phyloP scores from a whole-genome alignment of 208 protist species.

The Trypanosoma melophagium region DNA sequence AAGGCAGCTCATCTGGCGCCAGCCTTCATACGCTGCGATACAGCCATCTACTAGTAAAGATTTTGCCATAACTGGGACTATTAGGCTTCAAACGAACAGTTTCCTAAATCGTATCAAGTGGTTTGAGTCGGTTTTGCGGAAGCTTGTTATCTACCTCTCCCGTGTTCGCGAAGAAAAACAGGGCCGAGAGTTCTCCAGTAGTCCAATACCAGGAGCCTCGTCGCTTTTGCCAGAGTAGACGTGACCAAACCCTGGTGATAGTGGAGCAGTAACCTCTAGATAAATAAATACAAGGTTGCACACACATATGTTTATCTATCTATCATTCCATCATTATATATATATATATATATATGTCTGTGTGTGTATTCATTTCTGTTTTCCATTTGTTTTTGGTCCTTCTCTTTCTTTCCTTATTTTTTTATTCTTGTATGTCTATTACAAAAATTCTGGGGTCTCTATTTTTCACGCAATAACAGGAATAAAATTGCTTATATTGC shows the following conservation, averaged over 20 bases:
- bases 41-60: neutral
- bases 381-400: neutral
- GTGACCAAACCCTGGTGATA: neutral
- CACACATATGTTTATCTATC: neutral
- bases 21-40: neutral
- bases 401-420: no score
- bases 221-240: conserved; percentile 14
- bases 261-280: neutral
- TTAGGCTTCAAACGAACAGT: conserved; percentile 40
- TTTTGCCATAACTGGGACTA: conserved; percentile 28
- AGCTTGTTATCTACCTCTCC: conserved; percentile 37
- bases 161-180: conserved; percentile 24
- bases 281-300: neutral
- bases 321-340: conserved; percentile 4
- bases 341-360: neutral
- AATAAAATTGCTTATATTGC: no score
- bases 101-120: conserved; percentile 31
- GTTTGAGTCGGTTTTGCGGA: conserved; percentile 36
- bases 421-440: no score
- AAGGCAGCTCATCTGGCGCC: neutral
- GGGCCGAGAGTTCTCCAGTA: neutral
- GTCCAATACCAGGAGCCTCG: neutral
- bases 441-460: no score
- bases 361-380: neutral
- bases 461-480: no score